These are phyloP conservation scores for Taphrina pruni DNA, from an alignment of 1,139 yeast species.

Conservation along the genomic window DNA sequence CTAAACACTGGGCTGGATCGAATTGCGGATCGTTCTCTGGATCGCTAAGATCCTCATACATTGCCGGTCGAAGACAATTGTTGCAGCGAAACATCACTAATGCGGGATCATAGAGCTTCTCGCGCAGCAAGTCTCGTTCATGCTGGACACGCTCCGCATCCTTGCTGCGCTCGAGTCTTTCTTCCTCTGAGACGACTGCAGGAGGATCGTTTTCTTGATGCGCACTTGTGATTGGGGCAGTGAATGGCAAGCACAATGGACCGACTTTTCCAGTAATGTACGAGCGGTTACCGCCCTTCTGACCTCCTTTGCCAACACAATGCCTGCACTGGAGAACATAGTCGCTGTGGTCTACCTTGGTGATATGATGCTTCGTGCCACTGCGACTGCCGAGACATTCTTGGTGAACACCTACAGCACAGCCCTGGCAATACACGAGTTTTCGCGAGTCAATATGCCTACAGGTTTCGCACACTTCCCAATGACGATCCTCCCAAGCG, in stretches of 20 bases:
- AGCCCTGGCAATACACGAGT: constrained; percentile 46
- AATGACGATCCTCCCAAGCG: constrained; percentile 43
- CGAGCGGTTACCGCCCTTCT: constrained; percentile 40
- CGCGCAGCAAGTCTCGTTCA: constrained; percentile 15
- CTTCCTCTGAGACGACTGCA: constrained; percentile 7
- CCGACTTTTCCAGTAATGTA: constrained; percentile 43
- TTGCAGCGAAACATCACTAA: constrained; percentile 36
- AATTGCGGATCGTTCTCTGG: constrained; percentile 26
- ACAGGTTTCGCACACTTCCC: constrained; percentile 43
- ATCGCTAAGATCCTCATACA: constrained; percentile 31
- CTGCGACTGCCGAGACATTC: constrained; percentile 35
- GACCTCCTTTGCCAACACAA: constrained; percentile 39
- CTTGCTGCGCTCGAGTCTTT: constrained; percentile 1
- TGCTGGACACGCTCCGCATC: constrained; percentile 25
- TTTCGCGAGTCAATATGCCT: constrained; percentile 8
- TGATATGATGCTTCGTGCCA: constrained; percentile 27
- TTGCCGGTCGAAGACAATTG: constrained; percentile 34
- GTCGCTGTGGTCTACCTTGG: constrained; percentile 31
- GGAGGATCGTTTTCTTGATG: not conserved
- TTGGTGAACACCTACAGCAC: constrained; percentile 45
- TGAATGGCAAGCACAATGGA: constrained; percentile 35
- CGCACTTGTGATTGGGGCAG: constrained; percentile 1
- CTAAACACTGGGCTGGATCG: constrained; percentile 35
- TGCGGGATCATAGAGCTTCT: constrained; percentile 11
- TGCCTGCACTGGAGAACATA: constrained; percentile 44